Base-by-base conservation (phyloP, 163 green algal genomes). In the Scenedesmus sp. region DNA sequence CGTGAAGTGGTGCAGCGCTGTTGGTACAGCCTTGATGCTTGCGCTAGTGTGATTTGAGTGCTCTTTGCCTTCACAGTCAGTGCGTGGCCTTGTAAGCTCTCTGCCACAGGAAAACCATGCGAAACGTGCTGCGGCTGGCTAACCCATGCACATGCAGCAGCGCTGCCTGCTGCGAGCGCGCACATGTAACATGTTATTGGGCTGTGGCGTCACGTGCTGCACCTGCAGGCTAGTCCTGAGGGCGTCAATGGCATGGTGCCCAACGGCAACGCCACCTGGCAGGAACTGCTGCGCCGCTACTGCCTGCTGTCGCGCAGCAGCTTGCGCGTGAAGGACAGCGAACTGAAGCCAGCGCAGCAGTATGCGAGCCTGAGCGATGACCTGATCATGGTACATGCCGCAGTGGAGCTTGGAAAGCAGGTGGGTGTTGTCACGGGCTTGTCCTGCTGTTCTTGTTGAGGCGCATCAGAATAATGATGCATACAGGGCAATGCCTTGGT, bases 251-350 rank as follows among this genome's bases (percentile, higher is more conserved):
- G 76, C 76, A 44, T 30, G 16, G 37, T 46, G 13, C 40, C 80
- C 9, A 90, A 90, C 88, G 72, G 80, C 81, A 88, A 73, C 83
- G 88, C 88, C 33, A 85, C 88, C 24, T 92, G 88, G 88, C 88
- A 92, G 85, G 91, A 93, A 87, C 86, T 97, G 65, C 93, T 97
- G 91, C 92, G 95, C 43, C 88, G 95, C 30, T 97, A 97, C 90
- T 92, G 96, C 80, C 91, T 96, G 83, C 59, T 92, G 56, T 95
- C 95, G 33, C 92, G 95, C 26, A 93, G 92, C 43, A 87, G 81
- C 84, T 65, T 89, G 49, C 91, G 56, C 37, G 89, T 93, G 68
- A 82, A 68, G 16, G 91, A 90, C 33, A 43, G 24, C 35, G 22
- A 90, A 65, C 61, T 94, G 40, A 42, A 93, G 40, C 15, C 37